phyloP scores from a whole-genome alignment of 1,284 basidiomycete genomes.

The Boletus semigastroideus region DNA sequence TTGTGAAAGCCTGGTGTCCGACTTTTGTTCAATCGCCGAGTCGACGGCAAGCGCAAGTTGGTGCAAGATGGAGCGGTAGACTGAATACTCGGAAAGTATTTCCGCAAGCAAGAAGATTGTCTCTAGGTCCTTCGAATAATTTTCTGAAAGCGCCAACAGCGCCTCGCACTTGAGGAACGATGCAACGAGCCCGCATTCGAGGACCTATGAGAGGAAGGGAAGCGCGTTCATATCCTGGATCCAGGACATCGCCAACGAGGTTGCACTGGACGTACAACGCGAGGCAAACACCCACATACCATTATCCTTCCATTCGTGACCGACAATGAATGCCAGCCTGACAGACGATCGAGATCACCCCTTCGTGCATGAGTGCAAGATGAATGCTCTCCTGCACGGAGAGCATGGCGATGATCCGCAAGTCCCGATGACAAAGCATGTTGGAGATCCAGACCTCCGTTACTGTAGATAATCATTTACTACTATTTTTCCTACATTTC shows the following conservation, averaged over 20 bases:
- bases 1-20: constrained; percentile 13
- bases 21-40: constrained; percentile 2
- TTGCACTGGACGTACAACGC: constrained; percentile 23
- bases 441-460: no score
- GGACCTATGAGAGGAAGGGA: constrained; percentile 27
- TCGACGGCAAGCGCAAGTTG: constrained; percentile 13
- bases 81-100: constrained; percentile 25
- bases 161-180: constrained; percentile 27
- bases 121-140: not conserved
- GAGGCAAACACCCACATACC: constrained; percentile 12
- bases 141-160: constrained; percentile 20
- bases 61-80: constrained; percentile 29
- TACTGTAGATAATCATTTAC: no score
- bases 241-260: constrained; percentile 17
- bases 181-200: constrained; percentile 19
- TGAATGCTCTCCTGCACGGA: constrained; percentile 20
- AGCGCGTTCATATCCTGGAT: constrained; percentile 27
- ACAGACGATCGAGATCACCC: constrained; percentile 22
- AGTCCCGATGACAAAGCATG: no score
- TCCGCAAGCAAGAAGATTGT: constrained; percentile 1
- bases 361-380: constrained; percentile 22
- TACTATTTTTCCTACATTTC: no score
- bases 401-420: constrained; percentile 26
- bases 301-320: constrained; percentile 17
- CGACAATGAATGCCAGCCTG: constrained; percentile 20